Percentiles rank a stretch among this genome's conserved stretches.
These are phyloP conservation scores for Lepraria neglecta DNA, from an alignment of 495 filamentous ascomycete species.

Conservation along the genomic window DNA sequence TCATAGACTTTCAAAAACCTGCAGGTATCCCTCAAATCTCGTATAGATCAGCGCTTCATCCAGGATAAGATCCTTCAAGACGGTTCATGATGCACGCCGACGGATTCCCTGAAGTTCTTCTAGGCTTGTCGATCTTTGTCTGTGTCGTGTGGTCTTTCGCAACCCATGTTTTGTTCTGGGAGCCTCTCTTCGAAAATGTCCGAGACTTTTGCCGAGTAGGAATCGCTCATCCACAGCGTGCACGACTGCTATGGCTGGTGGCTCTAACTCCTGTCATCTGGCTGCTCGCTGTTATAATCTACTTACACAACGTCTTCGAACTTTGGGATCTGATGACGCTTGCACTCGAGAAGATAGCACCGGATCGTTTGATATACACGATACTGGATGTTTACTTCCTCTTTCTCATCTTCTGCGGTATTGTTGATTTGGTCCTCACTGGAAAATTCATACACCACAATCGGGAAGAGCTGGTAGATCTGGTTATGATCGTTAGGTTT, in stretches of 20 bases:
- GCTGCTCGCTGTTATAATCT: neutral
- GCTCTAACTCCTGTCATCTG: neutral
- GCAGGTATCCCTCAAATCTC: neutral
- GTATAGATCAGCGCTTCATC: neutral
- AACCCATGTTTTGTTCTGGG: neutral
- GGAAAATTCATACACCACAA: neutral
- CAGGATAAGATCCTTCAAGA: neutral
- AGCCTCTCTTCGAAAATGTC: neutral
- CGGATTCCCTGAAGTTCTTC: neutral
- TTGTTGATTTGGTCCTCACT: neutral
- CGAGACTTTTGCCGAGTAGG: neutral
- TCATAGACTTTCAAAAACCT: too few relatives aligned
- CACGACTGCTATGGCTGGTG: neutral
- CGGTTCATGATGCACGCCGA: neutral
- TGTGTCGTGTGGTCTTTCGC: neutral
- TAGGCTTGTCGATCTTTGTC: neutral
- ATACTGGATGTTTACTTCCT: neutral
- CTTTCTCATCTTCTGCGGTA: constrained; percentile 1
- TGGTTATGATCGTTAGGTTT: constrained; percentile 6
- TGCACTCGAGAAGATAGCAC: neutral
- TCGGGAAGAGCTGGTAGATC: neutral
- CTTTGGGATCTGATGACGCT: neutral
- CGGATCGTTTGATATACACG: neutral
- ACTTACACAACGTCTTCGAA: neutral
- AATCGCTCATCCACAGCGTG: neutral